Evolutionary conservation across 148 eudicot genomes (phyloP).

Genomic region (Cornus florida): DNA sequence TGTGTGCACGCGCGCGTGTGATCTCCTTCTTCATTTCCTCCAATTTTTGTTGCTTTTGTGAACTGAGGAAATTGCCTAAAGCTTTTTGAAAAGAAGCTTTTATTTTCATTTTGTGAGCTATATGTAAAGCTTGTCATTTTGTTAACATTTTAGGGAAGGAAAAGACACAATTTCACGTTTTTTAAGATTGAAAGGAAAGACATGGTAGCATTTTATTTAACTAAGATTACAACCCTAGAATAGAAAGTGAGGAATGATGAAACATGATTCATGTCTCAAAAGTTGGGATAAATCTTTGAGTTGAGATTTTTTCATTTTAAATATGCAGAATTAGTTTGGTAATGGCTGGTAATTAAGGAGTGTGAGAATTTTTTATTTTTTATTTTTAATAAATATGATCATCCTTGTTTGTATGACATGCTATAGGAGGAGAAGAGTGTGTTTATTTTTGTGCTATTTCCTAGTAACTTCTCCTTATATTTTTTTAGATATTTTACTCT

Average conservation of each 20-base stretch:
- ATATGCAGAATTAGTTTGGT: neutral
- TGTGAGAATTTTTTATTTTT: neutral
- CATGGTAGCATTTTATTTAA: neutral
- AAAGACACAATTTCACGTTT: no score
- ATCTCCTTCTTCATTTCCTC: neutral
- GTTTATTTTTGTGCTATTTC: neutral
- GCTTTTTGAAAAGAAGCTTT: neutral
- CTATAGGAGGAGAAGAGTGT: neutral
- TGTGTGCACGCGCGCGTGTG: neutral
- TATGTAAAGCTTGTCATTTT: neutral
- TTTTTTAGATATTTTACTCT: slow-evolving; percentile 7
- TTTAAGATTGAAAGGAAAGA: neutral
- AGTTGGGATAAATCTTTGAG: neutral
- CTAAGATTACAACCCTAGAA: neutral
- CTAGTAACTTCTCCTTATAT: neutral
- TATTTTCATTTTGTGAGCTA: neutral
- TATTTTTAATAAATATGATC: neutral
- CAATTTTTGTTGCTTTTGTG: neutral
- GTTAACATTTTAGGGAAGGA: neutral
- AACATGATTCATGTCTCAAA: no score
- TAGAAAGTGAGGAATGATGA: neutral
- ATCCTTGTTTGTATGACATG: slow-evolving; percentile 1
- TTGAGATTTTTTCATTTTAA: neutral
- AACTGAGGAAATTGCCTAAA: neutral
- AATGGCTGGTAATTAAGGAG: neutral